Evolutionary conservation across 1,284 basidiomycete species (phyloP).

Genomic region (Pisolithus thermaeus): DNA sequence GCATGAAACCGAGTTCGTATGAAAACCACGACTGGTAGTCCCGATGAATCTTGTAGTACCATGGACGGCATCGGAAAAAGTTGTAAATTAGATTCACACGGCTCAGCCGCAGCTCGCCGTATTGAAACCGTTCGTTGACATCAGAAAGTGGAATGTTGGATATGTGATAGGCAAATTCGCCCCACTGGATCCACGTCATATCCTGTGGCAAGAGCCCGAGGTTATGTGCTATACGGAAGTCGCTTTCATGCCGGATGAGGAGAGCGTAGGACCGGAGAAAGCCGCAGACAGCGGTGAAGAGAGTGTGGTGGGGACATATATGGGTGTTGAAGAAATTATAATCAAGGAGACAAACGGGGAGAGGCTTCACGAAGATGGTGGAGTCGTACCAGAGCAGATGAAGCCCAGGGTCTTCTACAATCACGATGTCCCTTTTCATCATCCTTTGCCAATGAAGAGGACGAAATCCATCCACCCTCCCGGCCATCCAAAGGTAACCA

Average conservation of each 20-base stretch:
- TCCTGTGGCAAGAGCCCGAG: neutral
- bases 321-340: constrained; percentile 1
- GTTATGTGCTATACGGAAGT: constrained; percentile 2
- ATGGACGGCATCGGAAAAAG: constrained; percentile 1
- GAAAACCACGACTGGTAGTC: constrained; percentile 7
- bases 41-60: constrained; percentile 4
- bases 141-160: neutral
- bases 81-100: constrained; percentile 2
- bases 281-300: neutral
- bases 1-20: constrained; percentile 1
- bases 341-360: constrained; percentile 2
- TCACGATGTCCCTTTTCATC: constrained; percentile 1
- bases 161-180: neutral
- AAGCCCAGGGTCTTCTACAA: constrained; percentile 2
- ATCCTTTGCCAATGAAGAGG: constrained; percentile 4
- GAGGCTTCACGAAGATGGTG: constrained; percentile 6
- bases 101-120: constrained; percentile 3
- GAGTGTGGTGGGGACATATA: neutral
- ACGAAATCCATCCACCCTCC: neutral
- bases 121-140: constrained; percentile 2
- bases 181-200: constrained; percentile 3
- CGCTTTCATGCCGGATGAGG: constrained; percentile 4
- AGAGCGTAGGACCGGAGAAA: constrained; percentile 2
- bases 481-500: constrained; percentile 2
- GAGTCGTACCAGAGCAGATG: constrained; percentile 6